These are phyloP conservation scores for Bacidia gigantensis DNA, from an alignment of 495 filamentous ascomycete species.

Conservation along the genomic window DNA sequence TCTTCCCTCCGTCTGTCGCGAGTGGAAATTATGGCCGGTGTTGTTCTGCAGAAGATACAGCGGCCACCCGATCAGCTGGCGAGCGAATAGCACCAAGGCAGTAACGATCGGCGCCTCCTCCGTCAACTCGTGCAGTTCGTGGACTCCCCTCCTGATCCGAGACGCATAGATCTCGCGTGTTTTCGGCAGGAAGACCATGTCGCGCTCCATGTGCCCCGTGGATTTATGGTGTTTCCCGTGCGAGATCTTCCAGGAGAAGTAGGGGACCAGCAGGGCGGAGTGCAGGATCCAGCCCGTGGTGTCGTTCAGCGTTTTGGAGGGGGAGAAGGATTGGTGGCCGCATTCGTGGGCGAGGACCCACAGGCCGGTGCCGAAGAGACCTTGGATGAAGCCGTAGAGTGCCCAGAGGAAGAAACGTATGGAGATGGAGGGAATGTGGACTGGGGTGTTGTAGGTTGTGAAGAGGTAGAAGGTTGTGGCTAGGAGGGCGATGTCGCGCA, in stretches of 20 bases:
- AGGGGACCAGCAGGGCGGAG: constrained; percentile 69
- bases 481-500: constrained; percentile 43
- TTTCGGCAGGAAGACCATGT: constrained; percentile 94
- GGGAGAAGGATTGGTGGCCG: constrained; percentile 68
- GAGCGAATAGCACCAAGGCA: constrained; percentile 51
- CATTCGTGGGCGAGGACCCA: constrained; percentile 67
- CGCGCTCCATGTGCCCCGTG: constrained; percentile 85
- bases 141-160: constrained; percentile 50
- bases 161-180: constrained; percentile 62
- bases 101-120: constrained; percentile 92
- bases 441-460: constrained; percentile 52
- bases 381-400: constrained; percentile 50
- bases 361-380: constrained; percentile 49
- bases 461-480: constrained; percentile 47
- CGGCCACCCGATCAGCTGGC: constrained; percentile 86
- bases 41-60: constrained; percentile 73
- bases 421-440: constrained; percentile 43
- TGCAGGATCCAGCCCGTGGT: constrained; percentile 76
- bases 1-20: constrained; percentile 69
- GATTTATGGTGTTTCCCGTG: constrained; percentile 94
- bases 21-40: constrained; percentile 88
- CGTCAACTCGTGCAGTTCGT: constrained; percentile 72
- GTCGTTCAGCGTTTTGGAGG: constrained; percentile 68
- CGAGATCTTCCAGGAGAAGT: constrained; percentile 88
- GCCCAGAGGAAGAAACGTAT: constrained; percentile 39